These are phyloP conservation scores for Carnegiea gigantea DNA, from an alignment of 179 eudicot genomes.

Conservation along the genomic window DNA sequence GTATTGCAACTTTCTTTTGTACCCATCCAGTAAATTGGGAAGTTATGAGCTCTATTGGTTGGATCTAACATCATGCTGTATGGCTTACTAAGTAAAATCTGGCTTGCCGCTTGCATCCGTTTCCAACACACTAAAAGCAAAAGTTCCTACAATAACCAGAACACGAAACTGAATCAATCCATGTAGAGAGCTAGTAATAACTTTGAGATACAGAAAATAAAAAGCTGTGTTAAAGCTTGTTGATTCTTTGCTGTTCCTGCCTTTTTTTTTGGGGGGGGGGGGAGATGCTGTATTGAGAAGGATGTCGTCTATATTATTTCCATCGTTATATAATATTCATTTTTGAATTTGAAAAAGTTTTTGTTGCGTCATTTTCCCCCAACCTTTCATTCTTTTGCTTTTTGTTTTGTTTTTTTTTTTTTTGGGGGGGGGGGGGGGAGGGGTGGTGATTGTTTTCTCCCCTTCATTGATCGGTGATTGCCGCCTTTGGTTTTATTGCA, in stretches of 20 bases:
- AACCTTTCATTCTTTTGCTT: too few species aligned
- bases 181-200: not conserved
- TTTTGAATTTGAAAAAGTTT: too few species aligned
- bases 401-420: too few species aligned
- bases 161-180: not conserved
- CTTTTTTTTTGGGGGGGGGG: not conserved
- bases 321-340: too few species aligned
- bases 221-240: not conserved
- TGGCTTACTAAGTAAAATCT: not conserved
- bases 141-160: not conserved
- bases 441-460: not conserved
- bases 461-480: conserved; percentile 2
- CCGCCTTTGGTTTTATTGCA: conserved; percentile 32
- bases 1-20: not conserved
- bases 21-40: not conserved
- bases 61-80: not conserved
- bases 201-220: not conserved
- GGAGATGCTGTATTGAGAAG: not conserved
- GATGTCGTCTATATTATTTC: not conserved
- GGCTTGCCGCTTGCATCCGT: not conserved
- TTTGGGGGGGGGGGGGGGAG: not conserved
- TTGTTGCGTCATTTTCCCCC: too few species aligned
- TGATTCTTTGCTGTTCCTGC: not conserved
- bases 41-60: not conserved
- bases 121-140: not conserved